Base-by-base conservation (phyloP, 495 filamentous ascomycete species). In the Penicillium coffeae region DNA sequence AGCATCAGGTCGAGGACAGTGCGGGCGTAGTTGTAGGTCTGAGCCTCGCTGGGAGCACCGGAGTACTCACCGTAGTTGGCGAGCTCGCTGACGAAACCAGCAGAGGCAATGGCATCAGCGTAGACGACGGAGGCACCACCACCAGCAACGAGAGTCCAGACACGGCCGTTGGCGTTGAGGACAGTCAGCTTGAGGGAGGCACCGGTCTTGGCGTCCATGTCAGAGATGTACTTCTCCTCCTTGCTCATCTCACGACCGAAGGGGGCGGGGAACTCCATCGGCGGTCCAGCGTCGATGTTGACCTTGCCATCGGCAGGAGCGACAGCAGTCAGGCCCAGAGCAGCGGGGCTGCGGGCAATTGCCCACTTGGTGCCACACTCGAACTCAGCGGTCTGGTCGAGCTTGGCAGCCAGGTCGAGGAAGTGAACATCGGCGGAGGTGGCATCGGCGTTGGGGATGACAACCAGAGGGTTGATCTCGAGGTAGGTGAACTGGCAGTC, bases 11-110 rank as follows among this genome's bases (percentile, higher is more conserved):
- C 93, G 43, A 99, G 77, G 52, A 99, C 89, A 25, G 93, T 99
- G 53, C 86, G 84, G 51, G 93, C 91, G 73, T 98, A 98, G 80
- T 96, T 89, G 81, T 86, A 97, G 47, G 93, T 97, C 74, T 99
- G 93, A 14, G 88, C 91, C 83, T 97, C 93, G 52, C 88, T 96
- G 49, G 93, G 93, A 35, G 93, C 93, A 73, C 93, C 93, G 45
- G 91, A 96, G 84, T 99, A 99, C 76, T 99, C 93, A 71, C 93
- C 93, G 69, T 99, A 99, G 83, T 99, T 99, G 69, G 94, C 94
- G 21, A 99, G 80, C 75, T 99, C 91, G 55, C 86, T 84, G 43
- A 95, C 88, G 69, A 94, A 99, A 56, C 93, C 93, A 64, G 90
- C 84, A 42, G 89, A 94, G 60, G 93, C 94, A 72, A 98, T 98